Evolutionary conservation across 441 rosid species (phyloP), one percentile per base, ranked within the genome.

Genomic region (Populus hybrid): DNA sequence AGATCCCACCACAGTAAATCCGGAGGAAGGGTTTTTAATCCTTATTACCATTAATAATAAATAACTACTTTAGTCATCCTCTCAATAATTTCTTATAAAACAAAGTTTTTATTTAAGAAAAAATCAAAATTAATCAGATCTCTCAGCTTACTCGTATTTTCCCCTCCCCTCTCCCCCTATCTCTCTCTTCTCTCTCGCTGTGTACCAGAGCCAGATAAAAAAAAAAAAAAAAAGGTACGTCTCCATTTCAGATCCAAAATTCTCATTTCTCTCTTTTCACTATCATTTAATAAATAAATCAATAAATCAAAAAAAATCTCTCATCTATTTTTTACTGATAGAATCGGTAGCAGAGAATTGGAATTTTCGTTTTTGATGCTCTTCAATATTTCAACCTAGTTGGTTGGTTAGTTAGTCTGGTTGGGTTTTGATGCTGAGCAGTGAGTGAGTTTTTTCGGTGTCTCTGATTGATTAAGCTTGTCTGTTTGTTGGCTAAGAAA

Each of bases 211-310:
- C 1, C 23, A 35, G 57, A 72, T 67, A n/a, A n/a, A n/a, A n/a
- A n/a, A n/a, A n/a, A 0, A 40, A 18, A 57, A 30, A 21, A 70
- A 16, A 75, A 72, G 77, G 79, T 76, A 61, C 69, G 61, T 19
- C 21, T 69, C 10, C 1, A 9, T 71, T n/a, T 76, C 19, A 30
- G 83, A 80, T 80, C 74, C 73, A 59, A 67, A 53, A 30, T 30
- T 30, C 5, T 30, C 32, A 30, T 30, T 30, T 30, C 5, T 30
- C 32, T 30, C 32, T 5, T 69, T 35, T 69, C 50, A 69, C 40
- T n/a, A 18, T 69, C 71, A 53, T 53, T 18, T 53, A 8, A 53
- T 30, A 11, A 42, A 42, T 11, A 11, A 42, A 42, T 42, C 12
- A 42, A 40, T 14, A n/a, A n/a, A n/a, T n/a, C n/a, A n/a, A 30